Percentiles rank a stretch among this genome's conserved stretches.
phyloP scores from a whole-genome alignment of 1,284 basidiomycete species.

The Caloboletus firmus region DNA sequence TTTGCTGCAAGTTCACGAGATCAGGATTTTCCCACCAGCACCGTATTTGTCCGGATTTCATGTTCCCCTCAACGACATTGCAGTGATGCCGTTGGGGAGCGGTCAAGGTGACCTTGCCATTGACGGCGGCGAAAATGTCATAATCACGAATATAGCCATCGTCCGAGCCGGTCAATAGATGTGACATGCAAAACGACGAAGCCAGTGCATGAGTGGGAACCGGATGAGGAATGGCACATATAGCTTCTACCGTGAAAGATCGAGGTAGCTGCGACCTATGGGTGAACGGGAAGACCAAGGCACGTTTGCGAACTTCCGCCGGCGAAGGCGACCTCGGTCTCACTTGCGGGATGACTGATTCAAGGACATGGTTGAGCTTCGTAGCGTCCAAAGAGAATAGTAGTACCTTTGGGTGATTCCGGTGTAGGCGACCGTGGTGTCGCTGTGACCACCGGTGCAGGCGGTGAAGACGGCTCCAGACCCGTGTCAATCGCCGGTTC shows the following conservation, averaged over 20 bases:
- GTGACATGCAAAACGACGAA: conserved; percentile 83
- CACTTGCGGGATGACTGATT: conserved; percentile 35
- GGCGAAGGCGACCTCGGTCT: conserved; percentile 62
- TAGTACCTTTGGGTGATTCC: conserved; percentile 31
- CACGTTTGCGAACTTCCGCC: conserved; percentile 52
- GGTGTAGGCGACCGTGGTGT: conserved; percentile 32
- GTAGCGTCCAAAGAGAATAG: background rate
- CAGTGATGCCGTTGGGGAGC: conserved; percentile 89
- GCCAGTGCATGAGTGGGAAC: conserved; percentile 85
- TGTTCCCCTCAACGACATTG: conserved; percentile 87
- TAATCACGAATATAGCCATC: conserved; percentile 95
- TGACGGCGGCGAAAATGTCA: conserved; percentile 87
- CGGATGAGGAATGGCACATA: conserved; percentile 89
- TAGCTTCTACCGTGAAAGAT: conserved; percentile 86
- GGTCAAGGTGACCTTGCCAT: conserved; percentile 84
- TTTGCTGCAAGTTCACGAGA: conserved; percentile 29
- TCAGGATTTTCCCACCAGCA: conserved; percentile 88
- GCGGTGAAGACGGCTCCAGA: conserved; percentile 29
- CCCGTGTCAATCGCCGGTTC: conserved; percentile 25
- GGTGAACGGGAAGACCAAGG: conserved; percentile 37
- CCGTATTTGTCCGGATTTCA: conserved; percentile 84
- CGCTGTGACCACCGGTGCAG: conserved; percentile 18
- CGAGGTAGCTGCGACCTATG: conserved; percentile 39
- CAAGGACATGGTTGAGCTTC: conserved; percentile 10
- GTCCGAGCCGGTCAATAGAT: conserved; percentile 87